These are phyloP conservation scores for Rhododendron simsii DNA, from an alignment of 148 eudicot species.

Conservation along the genomic window DNA sequence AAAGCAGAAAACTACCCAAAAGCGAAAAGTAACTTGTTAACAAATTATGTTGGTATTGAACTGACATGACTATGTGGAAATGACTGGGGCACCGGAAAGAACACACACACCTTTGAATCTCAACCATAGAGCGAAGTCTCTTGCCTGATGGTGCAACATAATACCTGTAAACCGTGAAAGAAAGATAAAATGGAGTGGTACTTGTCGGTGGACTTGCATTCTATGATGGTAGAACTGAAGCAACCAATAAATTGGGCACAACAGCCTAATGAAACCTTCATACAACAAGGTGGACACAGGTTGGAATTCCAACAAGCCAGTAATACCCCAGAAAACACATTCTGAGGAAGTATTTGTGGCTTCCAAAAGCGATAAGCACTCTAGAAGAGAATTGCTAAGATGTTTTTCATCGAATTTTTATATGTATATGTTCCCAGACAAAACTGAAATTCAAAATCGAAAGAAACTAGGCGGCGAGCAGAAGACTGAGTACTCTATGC, in stretches of 20 bases:
- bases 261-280: not conserved
- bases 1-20: not conserved
- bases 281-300: not conserved
- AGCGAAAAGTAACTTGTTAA: not conserved
- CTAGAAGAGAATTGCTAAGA: not conserved
- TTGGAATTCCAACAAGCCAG: too few relatives aligned
- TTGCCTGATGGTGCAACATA: conserved; percentile 78
- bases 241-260: not conserved
- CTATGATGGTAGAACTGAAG: not conserved
- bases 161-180: conserved; percentile 50
- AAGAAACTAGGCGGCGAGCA: not conserved
- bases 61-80: not conserved
- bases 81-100: not conserved
- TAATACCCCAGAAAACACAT: too few relatives aligned
- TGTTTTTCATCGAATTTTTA: not conserved
- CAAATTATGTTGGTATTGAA: not conserved
- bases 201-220: not conserved
- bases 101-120: conserved; percentile 67
- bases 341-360: not conserved
- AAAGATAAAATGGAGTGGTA: not conserved
- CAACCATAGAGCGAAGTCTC: conserved; percentile 85
- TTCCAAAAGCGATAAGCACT: too few relatives aligned
- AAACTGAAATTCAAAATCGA: not conserved
- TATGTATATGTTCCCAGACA: not conserved
- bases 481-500: too few relatives aligned